Evolutionary conservation across 176 grass and related monocot genomes (phyloP).

Genomic region (Urochloa ruziziensis): DNA sequence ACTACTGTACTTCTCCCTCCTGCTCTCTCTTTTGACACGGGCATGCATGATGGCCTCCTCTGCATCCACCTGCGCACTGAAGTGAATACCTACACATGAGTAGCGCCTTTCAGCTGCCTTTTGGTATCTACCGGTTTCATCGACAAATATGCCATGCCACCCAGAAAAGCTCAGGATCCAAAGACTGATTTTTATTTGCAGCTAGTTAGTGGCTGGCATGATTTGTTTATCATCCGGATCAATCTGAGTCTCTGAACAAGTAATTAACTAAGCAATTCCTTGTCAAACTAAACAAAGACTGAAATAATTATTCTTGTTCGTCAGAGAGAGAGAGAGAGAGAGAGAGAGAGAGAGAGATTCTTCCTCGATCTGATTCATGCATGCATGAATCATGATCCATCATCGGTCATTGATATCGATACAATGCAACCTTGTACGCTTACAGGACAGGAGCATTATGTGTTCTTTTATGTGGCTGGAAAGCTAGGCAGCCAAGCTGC

Average conservation of each 20-base stretch:
- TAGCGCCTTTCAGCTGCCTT: neutral
- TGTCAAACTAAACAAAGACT: neutral
- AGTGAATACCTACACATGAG: neutral
- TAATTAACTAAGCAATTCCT: no score
- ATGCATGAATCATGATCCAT: neutral
- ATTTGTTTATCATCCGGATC: no score
- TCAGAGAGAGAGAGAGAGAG: neutral
- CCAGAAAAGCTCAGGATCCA: neutral
- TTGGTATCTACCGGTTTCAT: slow-evolving; percentile 2
- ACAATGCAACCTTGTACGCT: neutral
- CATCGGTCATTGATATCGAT: neutral
- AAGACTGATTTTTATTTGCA: neutral
- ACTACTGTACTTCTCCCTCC: neutral
- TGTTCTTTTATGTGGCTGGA: neutral
- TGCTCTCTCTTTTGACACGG: neutral
- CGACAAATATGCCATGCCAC: neutral
- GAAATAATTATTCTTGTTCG: neutral
- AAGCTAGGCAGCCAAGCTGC: neutral
- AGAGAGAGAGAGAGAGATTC: neutral
- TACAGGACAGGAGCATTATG: neutral
- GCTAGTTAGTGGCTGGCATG: neutral
- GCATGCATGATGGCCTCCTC: neutral
- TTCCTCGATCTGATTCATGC: neutral
- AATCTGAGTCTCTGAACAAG: no score
- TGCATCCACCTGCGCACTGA: slow-evolving; percentile 8